Evolutionary conservation across 2,329 filamentous ascomycete genomes (phyloP).

Genomic region (Ophiocordyceps australis): DNA sequence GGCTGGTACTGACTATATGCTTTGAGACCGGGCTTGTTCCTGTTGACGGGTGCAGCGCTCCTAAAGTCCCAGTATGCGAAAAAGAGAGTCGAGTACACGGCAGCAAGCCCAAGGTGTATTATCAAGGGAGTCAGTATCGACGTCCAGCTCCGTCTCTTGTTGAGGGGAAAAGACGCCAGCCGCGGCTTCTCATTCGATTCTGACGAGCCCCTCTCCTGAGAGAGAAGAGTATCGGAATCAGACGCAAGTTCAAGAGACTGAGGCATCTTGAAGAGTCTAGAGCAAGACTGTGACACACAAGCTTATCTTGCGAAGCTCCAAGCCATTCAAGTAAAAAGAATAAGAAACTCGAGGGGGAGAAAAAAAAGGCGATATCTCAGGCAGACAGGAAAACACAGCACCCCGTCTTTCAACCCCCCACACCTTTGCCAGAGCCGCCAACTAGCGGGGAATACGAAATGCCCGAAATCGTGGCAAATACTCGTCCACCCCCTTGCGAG

Average conservation of each 20-base stretch:
- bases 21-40: constrained; percentile 1
- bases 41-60: background rate
- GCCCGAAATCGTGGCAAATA: too few species aligned
- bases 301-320: too few species aligned
- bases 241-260: background rate
- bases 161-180: background rate
- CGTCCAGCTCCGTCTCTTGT: background rate
- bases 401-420: too few species aligned
- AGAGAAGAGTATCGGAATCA: background rate
- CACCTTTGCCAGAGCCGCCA: too few species aligned
- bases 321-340: too few species aligned
- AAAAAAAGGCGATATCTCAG: too few species aligned
- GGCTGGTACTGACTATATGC: constrained; percentile 1
- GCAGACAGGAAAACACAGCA: too few species aligned
- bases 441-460: too few species aligned
- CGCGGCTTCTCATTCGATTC: background rate
- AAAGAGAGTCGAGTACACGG: constrained; percentile 1
- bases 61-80: constrained; percentile 1
- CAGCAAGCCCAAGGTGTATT: constrained; percentile 1
- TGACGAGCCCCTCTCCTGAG: background rate
- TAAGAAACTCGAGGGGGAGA: too few species aligned
- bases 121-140: constrained; percentile 1
- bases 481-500: too few species aligned
- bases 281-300: background rate
- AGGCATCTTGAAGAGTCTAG: background rate